phyloP scores from a whole-genome alignment of 129 eudicot species.

The Solidago caesia region DNA sequence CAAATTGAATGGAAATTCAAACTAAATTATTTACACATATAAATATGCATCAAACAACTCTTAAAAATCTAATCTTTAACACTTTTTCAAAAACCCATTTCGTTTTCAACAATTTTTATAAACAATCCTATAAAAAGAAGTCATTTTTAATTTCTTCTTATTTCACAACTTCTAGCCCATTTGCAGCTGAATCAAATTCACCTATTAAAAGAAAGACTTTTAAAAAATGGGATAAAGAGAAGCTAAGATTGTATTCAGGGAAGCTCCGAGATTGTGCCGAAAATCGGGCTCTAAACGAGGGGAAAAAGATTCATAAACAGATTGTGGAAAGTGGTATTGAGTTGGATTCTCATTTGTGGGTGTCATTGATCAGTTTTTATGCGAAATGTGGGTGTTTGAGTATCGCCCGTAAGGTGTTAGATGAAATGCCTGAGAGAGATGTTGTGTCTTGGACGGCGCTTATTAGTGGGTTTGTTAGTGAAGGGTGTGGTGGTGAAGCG shows the following conservation, averaged over 20 bases:
- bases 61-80: conserved; percentile 18
- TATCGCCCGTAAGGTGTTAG: conserved; percentile 37
- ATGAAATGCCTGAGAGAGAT: conserved; percentile 43
- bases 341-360: conserved; percentile 47
- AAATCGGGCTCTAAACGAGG: conserved; percentile 32
- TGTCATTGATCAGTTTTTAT: conserved; percentile 40
- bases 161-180: conserved; percentile 17
- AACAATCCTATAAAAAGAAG: conserved; percentile 8
- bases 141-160: conserved; percentile 21
- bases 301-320: conserved; percentile 32
- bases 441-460: conserved; percentile 49
- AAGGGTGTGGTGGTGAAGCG: conserved; percentile 26
- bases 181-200: neutral
- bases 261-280: conserved; percentile 34
- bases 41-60: conserved; percentile 31
- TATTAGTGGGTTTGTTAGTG: conserved; percentile 34
- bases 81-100: conserved; percentile 21
- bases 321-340: conserved; percentile 36
- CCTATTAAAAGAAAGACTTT: conserved; percentile 11
- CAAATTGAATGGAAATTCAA: conserved; percentile 28
- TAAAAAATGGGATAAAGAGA: conserved; percentile 32
- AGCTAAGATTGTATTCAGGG: conserved; percentile 37
- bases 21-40: conserved; percentile 12
- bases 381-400: conserved; percentile 43
- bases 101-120: neutral